Evolutionary conservation across 257 asterid genomes (phyloP), one percentile per base, ranked within the genome.

Genomic region (Capsicum chinense): DNA sequence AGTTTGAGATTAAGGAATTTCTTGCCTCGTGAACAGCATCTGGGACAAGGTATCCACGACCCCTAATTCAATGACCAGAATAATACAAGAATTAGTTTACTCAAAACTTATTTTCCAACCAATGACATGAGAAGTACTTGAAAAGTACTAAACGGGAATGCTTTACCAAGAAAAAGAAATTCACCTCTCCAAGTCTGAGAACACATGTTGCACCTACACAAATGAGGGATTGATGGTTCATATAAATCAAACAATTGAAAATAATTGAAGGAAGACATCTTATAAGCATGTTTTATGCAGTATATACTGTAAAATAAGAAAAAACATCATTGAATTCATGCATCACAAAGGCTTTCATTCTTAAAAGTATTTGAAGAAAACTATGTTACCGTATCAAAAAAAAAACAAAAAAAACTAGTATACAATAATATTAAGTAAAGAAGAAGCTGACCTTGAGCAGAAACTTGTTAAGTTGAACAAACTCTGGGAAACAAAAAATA

Each of bases 141-240:
- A 12, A n/a, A 5, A 74, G 59, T 50, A 76, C 44, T 26, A 4
- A 54, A 76, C 17, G 48, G 73, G 73, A 66, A 54, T 54, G 26
- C 3, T 54, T 54, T 54, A 78, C 50, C 50, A 26, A 33, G 37
- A 84, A 48, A 83, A 76, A 85, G 87, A n/a, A 80, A 79, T 59
- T 87, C 88, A 92, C 98, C 97, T 94, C 87, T 94, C 98, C 91
- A 94, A 87, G 88, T 90, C 92, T 59, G 98, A 89, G 86, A 92
- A 92, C 83, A 90, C 94, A 81, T 92, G 94, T 81, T 94, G 98
- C 83, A 92, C 92, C 98, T 94, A 90, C 90, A 89, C 90, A 89
- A 87, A 78, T 37, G 83, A 80, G 83, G 54, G 73, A 83, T 83
- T 80, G 69, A 76, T 56, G 66, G 82, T 33, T 78, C 62, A 50